Base-by-base conservation (phyloP, 2,329 filamentous ascomycete genomes). In the Colletotrichum sp. region DNA sequence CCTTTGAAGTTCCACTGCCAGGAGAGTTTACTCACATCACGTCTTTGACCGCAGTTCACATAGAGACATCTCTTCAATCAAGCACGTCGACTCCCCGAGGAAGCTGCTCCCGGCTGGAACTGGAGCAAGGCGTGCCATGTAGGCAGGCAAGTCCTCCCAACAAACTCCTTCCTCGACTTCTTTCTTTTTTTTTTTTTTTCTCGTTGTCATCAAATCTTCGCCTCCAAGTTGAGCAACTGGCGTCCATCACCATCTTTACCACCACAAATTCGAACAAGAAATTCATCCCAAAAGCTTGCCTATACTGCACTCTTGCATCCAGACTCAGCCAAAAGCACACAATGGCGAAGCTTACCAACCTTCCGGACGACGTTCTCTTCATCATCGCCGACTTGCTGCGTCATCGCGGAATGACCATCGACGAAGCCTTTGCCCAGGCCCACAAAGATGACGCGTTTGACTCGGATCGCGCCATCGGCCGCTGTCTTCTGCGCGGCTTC, bases 21-120 rank as follows among this genome's bases (percentile, higher is more conserved):
- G 10, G 1, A n/a, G 1, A 2, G 2, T 21, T 3, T 21, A 24
- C 44, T 52, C 44, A 2, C 2, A 52, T 6, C 10, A 13, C 6
- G 44, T 13, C 10, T 21, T 21, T 52, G n/a, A 24, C 1, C 0
- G 44, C n/a, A 52, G n/a, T 24, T 21, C 10, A 24, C 44, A 7
- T 1, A 24, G 44, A 21, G 18, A 52, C 44, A 13, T 21, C 4
- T 52, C 44, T 24, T 52, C 44, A 52, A 52, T 21, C 6, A 21
- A 52, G 44, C 44, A 6, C 3, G 44, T 52, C 44, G n/a, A 52
- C n/a, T 52, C n/a, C n/a, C n/a, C 6, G 6, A 52, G 6, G 6
- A 52, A 2, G 10, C 44, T 52, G n/a, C 44, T 52, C 44, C 12
- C 10, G 44, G n/a, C 44, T 52, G 6, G n/a, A 52, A 21, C 3